Percentiles rank a stretch among this genome's conserved stretches.
These are phyloP conservation scores for Vaccinium corymbosum DNA, from an alignment of 148 eudicot species.

Conservation along the genomic window DNA sequence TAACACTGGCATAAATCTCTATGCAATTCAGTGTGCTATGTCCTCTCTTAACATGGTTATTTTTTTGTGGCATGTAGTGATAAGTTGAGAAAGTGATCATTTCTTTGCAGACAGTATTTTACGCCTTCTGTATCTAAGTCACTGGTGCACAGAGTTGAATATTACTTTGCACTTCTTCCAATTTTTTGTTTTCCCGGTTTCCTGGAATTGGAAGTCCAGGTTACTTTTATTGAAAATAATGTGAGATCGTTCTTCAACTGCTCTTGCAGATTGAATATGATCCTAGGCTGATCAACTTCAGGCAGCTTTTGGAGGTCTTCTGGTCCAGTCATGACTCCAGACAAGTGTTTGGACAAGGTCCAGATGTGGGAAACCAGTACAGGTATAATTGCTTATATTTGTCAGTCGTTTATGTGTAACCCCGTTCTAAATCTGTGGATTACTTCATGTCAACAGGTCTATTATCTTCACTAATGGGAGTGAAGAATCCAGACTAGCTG, in stretches of 20 bases:
- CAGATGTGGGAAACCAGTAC: slow-evolving; percentile 95
- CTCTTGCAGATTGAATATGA: slow-evolving; percentile 75
- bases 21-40: not conserved
- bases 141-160: not conserved
- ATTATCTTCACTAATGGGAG: slow-evolving; percentile 88
- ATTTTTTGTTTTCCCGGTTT: not conserved
- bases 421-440: slow-evolving; percentile 6
- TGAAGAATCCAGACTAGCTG: slow-evolving; percentile 75
- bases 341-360: slow-evolving; percentile 99
- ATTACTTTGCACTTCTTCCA: not conserved
- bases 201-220: not conserved
- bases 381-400: slow-evolving; percentile 38
- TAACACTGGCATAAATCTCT: not conserved
- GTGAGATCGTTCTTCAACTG: slow-evolving; percentile 10
- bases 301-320: slow-evolving; percentile 84
- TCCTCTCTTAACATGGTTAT: not conserved
- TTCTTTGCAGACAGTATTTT: not conserved
- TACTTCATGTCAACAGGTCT: slow-evolving; percentile 50
- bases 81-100: not conserved
- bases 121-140: not conserved
- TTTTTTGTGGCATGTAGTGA: not conserved
- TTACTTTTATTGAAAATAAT: not conserved
- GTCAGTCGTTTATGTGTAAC: not conserved
- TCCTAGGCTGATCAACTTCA: slow-evolving; percentile 60
- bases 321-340: slow-evolving; percentile 97